Conservation (phyloP, 129 eudicot species). For the Smallanthus sonchifolius region DNA sequence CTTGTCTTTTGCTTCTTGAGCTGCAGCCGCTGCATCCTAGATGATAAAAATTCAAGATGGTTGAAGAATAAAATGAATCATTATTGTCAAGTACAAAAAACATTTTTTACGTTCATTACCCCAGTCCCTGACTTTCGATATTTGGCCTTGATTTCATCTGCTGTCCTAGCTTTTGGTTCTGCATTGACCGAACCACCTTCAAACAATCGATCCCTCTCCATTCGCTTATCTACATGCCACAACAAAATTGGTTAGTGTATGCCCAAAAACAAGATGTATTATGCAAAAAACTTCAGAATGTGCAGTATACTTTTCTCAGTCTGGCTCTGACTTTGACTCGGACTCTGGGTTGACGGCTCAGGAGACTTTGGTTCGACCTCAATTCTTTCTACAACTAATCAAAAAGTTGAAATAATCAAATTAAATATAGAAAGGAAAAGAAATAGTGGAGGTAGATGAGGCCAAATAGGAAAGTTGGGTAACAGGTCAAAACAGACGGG, state of each 20-base stretch:
- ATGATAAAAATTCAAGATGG: constrained; percentile 13
- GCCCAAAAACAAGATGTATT: not conserved
- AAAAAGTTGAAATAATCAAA: constrained; percentile 11
- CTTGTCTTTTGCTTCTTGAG: constrained; percentile 81
- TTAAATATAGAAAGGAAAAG: not conserved
- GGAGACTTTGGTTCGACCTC: constrained; percentile 55
- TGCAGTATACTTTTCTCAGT: constrained; percentile 40
- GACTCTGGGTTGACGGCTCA: constrained; percentile 30
- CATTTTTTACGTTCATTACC: constrained; percentile 31
- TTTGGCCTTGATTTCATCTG: constrained; percentile 95
- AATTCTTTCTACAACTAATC: constrained; percentile 55
- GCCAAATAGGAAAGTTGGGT: not conserved
- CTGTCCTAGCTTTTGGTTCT: constrained; percentile 65
- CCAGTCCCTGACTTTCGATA: constrained; percentile 66
- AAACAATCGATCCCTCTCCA: constrained; percentile 66
- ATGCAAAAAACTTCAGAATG: not conserved
- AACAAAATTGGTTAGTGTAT: constrained; percentile 10
- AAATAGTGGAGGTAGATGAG: not conserved
- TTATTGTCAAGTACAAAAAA: not conserved
- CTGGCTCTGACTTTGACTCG: constrained; percentile 12
- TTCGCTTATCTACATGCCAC: constrained; percentile 48
- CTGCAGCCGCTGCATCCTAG: constrained; percentile 71
- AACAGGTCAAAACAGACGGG: not conserved
- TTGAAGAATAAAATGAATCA: constrained; percentile 16
- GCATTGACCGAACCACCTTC: constrained; percentile 68